phyloP scores from a whole-genome alignment of 179 eudicot species.

The Vitellaria paradoxa region DNA sequence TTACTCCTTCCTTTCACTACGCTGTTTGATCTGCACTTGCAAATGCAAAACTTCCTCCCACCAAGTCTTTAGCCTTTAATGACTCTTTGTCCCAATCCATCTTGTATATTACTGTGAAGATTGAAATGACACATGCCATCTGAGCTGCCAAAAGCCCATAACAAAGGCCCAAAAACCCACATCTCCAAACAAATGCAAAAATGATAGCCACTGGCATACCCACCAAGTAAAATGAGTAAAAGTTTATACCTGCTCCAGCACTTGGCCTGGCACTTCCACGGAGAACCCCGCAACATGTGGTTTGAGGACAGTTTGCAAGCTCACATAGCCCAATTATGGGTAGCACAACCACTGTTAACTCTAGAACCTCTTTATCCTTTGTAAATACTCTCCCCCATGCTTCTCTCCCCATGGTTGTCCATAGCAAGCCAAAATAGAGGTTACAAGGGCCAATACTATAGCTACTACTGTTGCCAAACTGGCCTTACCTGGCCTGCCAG shows the following conservation, averaged over 20 bases:
- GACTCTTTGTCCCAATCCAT: slow-evolving; percentile 81
- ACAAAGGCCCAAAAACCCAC: slow-evolving; percentile 73
- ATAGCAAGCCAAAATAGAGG: slow-evolving; percentile 53
- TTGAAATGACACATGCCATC: slow-evolving; percentile 57
- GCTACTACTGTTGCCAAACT: slow-evolving; percentile 59
- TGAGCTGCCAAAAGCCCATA: slow-evolving; percentile 87
- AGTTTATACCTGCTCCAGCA: slow-evolving; percentile 72
- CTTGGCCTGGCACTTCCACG: slow-evolving; percentile 82
- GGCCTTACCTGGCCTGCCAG: slow-evolving; percentile 68
- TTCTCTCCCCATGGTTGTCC: slow-evolving; percentile 67
- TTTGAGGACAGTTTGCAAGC: slow-evolving; percentile 91
- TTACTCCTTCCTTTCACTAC: slow-evolving; percentile 37
- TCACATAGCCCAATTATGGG: slow-evolving; percentile 87
- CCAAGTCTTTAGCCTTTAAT: slow-evolving; percentile 63
- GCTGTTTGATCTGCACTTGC: slow-evolving; percentile 27
- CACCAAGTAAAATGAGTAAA: slow-evolving; percentile 78
- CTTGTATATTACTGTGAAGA: slow-evolving; percentile 48
- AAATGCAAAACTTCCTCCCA: slow-evolving; percentile 39
- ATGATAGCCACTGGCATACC: slow-evolving; percentile 79
- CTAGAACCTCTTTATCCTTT: slow-evolving; percentile 56
- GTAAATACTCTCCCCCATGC: slow-evolving; percentile 78
- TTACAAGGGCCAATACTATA: slow-evolving; percentile 44
- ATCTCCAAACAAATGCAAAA: slow-evolving; percentile 52
- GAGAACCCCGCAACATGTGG: slow-evolving; percentile 84
- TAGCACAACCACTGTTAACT: slow-evolving; percentile 56